Base-by-base conservation (phyloP, 768 basidiomycete genomes). In the Xerocomellus amylosporus region DNA sequence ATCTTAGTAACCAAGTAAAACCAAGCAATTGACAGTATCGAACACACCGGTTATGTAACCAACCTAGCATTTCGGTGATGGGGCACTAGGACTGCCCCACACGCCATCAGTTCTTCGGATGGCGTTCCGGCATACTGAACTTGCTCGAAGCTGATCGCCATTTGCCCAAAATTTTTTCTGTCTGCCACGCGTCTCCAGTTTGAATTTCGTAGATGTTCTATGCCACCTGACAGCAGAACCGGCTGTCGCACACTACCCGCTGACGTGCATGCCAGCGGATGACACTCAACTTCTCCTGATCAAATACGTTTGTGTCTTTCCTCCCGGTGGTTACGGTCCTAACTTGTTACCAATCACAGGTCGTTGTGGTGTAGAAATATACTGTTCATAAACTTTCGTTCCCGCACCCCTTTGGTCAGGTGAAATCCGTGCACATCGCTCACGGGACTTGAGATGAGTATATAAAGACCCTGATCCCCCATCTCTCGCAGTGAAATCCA, bases 391-490 rank as follows among this genome's bases (percentile, higher is more conserved):
- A 36, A 8, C 36, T 38, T 20, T 49, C 40, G 12, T 50, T 55
- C 41, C 31, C 51, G 41, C 49, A 46, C 34, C 42, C 31, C 44
- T 47, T 45, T 24, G 17, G 51, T 49, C 37, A 9, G 31, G 5
- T 47, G 36, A 31, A 51, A 38, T 13, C 37, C 46, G 31, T 30
- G 22, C 26, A 30, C 22, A 8, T 5, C 20, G 24, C 46, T 48
- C 19, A 8, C 14, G 10, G 34, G 47, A 8, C 43, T 20, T 24
- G 19, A 34, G 13, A 24, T 34, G 37, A 33, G 45, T 48, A 64
- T 64, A 65, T 65, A 65, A 64, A 30, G 49, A 5, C 24, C 15
- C 10, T 5, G 34, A 9, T 41, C 19, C 10, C n/a, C 19, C 22
- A 24, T 36, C 17, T 38, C 28, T 45, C 24, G 30, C 15, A n/a